Conservation (phyloP, 768 basidiomycete species). For the Kockovaella imperatae region DNA sequence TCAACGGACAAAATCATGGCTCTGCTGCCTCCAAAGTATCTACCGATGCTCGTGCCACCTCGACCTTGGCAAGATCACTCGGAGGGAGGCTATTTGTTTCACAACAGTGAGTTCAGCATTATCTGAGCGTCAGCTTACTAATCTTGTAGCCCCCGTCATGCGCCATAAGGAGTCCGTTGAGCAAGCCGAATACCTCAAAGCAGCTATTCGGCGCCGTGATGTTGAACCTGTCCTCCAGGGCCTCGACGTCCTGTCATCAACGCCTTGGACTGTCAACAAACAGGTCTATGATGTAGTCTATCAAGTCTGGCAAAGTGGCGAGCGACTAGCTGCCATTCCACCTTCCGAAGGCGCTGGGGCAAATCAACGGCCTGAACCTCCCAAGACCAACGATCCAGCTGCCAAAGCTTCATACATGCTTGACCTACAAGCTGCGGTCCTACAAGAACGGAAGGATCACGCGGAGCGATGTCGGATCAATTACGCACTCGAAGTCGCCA, state of each 20-base stretch:
- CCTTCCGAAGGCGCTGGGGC: conserved; percentile 53
- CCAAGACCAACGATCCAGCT: conserved; percentile 51
- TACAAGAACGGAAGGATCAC: conserved; percentile 71
- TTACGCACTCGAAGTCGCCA: conserved; percentile 93
- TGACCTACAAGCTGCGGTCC: conserved; percentile 52
- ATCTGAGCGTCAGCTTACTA: neutral
- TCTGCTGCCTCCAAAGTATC: conserved; percentile 80
- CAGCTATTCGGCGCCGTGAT: conserved; percentile 64
- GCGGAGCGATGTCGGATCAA: conserved; percentile 87
- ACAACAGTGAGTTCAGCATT: conserved; percentile 53
- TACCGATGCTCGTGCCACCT: conserved; percentile 91
- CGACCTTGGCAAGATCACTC: conserved; percentile 73
- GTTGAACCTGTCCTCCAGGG: conserved; percentile 80
- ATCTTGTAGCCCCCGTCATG: conserved; percentile 61
- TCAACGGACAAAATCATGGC: conserved; percentile 63
- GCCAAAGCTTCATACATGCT: conserved; percentile 52
- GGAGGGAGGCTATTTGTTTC: conserved; percentile 75
- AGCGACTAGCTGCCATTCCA: conserved; percentile 74
- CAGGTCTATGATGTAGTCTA: conserved; percentile 66
- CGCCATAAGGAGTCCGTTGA: conserved; percentile 85
- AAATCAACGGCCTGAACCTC: conserved; percentile 50
- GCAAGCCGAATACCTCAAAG: conserved; percentile 66
- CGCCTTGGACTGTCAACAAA: conserved; percentile 83
- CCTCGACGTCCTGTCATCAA: conserved; percentile 79
- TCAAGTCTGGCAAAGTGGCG: conserved; percentile 78